Base-by-base conservation (phyloP, 2,329 filamentous ascomycete genomes). In the Cladosporium sp. region DNA sequence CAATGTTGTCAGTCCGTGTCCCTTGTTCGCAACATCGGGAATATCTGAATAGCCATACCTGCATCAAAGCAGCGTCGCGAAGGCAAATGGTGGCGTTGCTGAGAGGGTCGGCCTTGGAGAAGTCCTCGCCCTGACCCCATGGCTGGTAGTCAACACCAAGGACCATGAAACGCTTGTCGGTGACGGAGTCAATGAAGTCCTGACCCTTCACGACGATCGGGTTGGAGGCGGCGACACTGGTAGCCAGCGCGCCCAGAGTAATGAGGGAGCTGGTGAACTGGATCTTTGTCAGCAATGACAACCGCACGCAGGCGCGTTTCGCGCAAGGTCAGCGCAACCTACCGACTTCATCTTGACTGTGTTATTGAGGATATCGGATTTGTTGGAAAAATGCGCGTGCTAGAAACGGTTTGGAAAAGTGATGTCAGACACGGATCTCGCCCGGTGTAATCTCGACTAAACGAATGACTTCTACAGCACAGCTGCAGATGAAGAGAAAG, bases 111-210 rank as follows among this genome's bases (percentile, higher is more conserved):
- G 69, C 69, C 24, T 67, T 64, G 13, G 70, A 66, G 9, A 73
- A 72, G 68, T 82, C 83, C 50, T 73, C 80, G 47, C 73, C 75
- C 51, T 80, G 75, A 55, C 82, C 82, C 59, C 82, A 82, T 18
- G 82, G 82, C 62, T 85, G 82, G 65, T 82, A 82, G 73, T 83
- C 82, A 52, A 84, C 78, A 64, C 80, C 81, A 53, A 84, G 70
- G 53, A 85, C 77, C 70, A 82, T 76, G 66, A 84, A 78, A 42
- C 82, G 77, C 57, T 80, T 75, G 50, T 75, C 74, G 15, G 78
- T 80, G 48, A 76, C 70, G 30, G 73, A 74, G 64, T 83, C 78
- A 59, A 85, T 73, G 66, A 85, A 84, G 64, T 84, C 77, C 65
- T 80, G 77, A 53, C 80, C 79, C 50, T 76, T 64, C 45, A 84